Base-by-base conservation (phyloP, 306 rosid genomes). In the Cicer arietinum region DNA sequence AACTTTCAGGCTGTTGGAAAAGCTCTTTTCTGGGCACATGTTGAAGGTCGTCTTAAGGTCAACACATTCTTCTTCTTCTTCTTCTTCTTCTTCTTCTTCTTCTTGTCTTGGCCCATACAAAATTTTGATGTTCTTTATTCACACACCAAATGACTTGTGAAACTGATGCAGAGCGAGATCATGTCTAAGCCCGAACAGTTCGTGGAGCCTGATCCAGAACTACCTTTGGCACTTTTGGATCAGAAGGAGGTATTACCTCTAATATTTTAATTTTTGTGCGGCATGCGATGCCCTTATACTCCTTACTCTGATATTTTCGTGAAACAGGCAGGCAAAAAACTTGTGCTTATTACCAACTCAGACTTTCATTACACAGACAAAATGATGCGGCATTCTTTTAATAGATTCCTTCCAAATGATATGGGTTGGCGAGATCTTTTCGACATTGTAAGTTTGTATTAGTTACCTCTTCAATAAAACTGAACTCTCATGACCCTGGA, bases 1-100 rank as follows among this genome's bases (percentile, higher is more conserved):
- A 80, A 76, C 81, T 88, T 84, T 84, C 89, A 94, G 98, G 96
- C 98, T 22, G 97, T 91, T 78, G 98, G 96, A 64, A 91, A 82
- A 86, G 98, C 98, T 79, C 93, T 94, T 74, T 94, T 94, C 84
- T 71, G 93, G 87, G 97, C 98, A 73, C 98, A 94, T 83, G 98
- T 94, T 12, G 98, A 94, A 84, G 98, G 98, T 72, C 98, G 88
- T 84, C 93, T 94, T 60, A 94, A 94, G 98, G 98, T 91, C 76
- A 71, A 69, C 67, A 67, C 50, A 46, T 51, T 51, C 61, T 69
- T 66, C 41, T 69, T 66, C 41, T 63, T 56, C 40, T 22, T 82
- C n/a, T n/a, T n/a, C n/a, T n/a, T n/a, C n/a, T n/a, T n/a, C n/a
- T 51, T 51, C 61, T 69, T 66, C 41, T 69, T 66, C 41, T 63